Evolutionary conservation across 2,329 filamentous ascomycete genomes (phyloP), one percentile per base, ranked within the genome.

Genomic region (Penicillium aurantiogriseum): DNA sequence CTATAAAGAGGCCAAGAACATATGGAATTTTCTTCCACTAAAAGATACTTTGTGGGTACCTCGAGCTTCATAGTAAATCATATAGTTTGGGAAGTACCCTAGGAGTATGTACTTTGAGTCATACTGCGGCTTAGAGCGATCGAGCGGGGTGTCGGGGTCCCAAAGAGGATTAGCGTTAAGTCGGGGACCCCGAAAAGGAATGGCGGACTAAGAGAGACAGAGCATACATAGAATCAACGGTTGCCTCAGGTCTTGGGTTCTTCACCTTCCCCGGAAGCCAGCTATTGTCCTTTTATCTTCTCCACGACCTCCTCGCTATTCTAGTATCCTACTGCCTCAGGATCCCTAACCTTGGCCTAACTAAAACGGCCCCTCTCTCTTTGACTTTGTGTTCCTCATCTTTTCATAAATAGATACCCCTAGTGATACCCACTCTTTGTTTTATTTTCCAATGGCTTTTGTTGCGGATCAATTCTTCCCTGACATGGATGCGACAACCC

Each of bases 161-260:
- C 53, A 67, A 67, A 58, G 9, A 1, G 59, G 67, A 44, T 63
- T 69, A 68, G 68, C 61, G 64, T 47, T 5, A 46, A 53, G 65
- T 69, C 67, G 68, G 69, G 69, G 67, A 64, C 62, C 66, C 60
- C 61, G 52, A 69, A 65, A 19, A 56, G 69, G 65, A 58, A 63
- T 62, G 51, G 63, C 50, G 52, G 36, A 33, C 42, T 17, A 17
- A 8, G 44, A 48, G 43, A 42, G 21, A 3, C 29, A 35, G 54
- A 51, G 48, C 44, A 57, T 59, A 50, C 48, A 40, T 56, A 54
- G 50, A 39, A 55, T 40, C 27, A 52, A 58, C 46, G 17, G 55
- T 27, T 54, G 48, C 51, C 43, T 57, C 62, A 69, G 67, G 66
- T 67, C 64, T 33, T 38, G 35, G 35, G 56, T 57, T 48, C 57